Base-by-base conservation (phyloP, 208 protist genomes). In the Lotmaria passim region DNA sequence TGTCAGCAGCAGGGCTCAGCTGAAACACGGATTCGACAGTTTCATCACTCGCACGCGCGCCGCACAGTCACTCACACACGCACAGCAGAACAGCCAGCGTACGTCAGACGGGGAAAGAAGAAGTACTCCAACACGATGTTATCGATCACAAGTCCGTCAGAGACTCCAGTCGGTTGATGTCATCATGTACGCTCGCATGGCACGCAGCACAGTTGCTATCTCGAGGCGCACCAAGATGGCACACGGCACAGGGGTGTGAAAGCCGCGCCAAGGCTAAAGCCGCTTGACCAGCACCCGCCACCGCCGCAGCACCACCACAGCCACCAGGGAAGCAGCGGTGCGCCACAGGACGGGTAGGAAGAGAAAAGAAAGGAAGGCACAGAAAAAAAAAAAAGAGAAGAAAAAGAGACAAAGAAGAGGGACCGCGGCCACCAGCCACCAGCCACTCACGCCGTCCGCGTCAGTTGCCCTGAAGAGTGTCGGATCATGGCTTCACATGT, bases 11-110 rank as follows among this genome's bases (percentile, higher is more conserved):
- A 46, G 23, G 33, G 46, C 31, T 79, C 73, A 83, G 78, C 69
- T 77, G 73, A 79, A 79, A 83, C 78, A 83, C 78, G 73, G 73
- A 76, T 80, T 78, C 64, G 71, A 82, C 77, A 82, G 26, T 34
- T 70, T 82, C 77, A 78, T 82, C 77, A 82, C 63, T 30, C 58
- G 53, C 68, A 31, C 28, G 31, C 43, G 58, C 58, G 43, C 28
- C 21, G 24, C 19, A 36, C 53, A 39, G 12, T 14, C 36, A 39
- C n/a, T 17, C 11, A 26, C 58, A 51, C 36, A 39, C 36, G 36
- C 36, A 39, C 36, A 39, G 8, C 6, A 12, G 36, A 6, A 39
- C 36, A 6, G 36, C 8, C 36, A 39, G 36, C 43, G 43, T 15
- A 47, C 66, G 36, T 73, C 66, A 73, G 66, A 62, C 66, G 56